phyloP scores from a whole-genome alignment of 2,329 filamentous ascomycete species.

The Colletotrichum sp. region DNA sequence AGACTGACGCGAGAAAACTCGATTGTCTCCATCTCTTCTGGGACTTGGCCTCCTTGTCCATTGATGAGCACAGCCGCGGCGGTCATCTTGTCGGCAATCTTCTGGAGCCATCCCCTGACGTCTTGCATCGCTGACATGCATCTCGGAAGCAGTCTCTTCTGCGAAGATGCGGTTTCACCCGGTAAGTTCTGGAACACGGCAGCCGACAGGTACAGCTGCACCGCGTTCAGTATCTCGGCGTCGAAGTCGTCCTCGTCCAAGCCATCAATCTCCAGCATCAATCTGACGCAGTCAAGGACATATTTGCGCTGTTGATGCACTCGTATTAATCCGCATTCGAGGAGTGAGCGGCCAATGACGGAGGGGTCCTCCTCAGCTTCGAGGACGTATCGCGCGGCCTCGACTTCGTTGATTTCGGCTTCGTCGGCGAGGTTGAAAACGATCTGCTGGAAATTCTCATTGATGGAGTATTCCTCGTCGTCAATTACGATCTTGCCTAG shows the following conservation, averaged over 20 bases:
- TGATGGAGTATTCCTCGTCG: slow-evolving; percentile 79
- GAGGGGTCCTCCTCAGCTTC: slow-evolving; percentile 73
- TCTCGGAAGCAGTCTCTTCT: slow-evolving; percentile 66
- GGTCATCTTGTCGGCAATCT: slow-evolving; percentile 76
- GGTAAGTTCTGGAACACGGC: slow-evolving; percentile 57
- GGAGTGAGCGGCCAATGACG: slow-evolving; percentile 72
- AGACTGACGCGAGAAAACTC: slow-evolving; percentile 83
- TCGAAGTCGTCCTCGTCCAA: slow-evolving; percentile 63
- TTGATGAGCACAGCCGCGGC: slow-evolving; percentile 78
- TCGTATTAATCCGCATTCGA: slow-evolving; percentile 81
- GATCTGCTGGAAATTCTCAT: slow-evolving; percentile 85
- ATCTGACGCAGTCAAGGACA: slow-evolving; percentile 81
- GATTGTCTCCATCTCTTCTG: slow-evolving; percentile 77
- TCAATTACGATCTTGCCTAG: slow-evolving; percentile 78
- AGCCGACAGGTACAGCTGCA: slow-evolving; percentile 61
- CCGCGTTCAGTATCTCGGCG: slow-evolving; percentile 50
- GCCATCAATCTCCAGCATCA: slow-evolving; percentile 75
- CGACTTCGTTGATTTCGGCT: slow-evolving; percentile 86
- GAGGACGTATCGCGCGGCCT: slow-evolving; percentile 79
- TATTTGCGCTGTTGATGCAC: slow-evolving; percentile 88
- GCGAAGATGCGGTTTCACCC: slow-evolving; percentile 15
- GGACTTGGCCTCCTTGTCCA: slow-evolving; percentile 50
- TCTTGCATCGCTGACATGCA: slow-evolving; percentile 79
- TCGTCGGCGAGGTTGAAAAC: slow-evolving; percentile 84
- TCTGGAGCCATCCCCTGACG: slow-evolving; percentile 78